Base-by-base conservation (phyloP, 148 eudicot species). In the Polygonum aviculare region DNA sequence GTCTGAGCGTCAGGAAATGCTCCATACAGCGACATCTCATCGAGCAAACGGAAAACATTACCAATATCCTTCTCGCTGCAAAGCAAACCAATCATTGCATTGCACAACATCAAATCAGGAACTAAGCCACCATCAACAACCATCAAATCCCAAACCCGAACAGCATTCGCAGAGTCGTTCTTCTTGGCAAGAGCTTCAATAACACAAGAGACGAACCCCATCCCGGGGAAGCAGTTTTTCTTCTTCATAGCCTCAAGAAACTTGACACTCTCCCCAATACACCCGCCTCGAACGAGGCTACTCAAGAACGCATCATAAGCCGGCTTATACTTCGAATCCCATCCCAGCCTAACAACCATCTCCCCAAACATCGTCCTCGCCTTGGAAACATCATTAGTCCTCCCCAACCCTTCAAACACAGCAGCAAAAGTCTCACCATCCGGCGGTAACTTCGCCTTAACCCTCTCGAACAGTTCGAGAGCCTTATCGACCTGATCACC, bases 281-380 rank as follows among this genome's bases (percentile, higher is more conserved):
- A 83, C 0, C 88, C 82, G 67, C 87, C 91, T 31, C 81, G 75
- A 19, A 94, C 74, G 60, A 94, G 90, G 21, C 93, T 91, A 5
- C 79, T 88, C 85, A 94, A 82, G 73, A 94, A 89, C 4, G 95
- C 88, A 74, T 88, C 93, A 75, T 90, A 87, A 77, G 95, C 95
- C 2, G 86, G 51, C 79, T 77, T 83, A 59, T 94, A 81, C 80
- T 83, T 75, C 12, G 81, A 82, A 69, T 88, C 84, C 93, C 94
- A 94, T 18, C 98, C 98, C 11, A 94, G 82, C 35, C 88, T 84
- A 82, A 85, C 79, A 82, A 91, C 95, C 98, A 94, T 87, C 86
- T 94, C 98, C 26, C 97, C 97, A 54, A 94, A 94, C 3, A 87
- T 88, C 7, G 76, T 85, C 83, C 84, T 91, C 2, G 97, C 97